Evolutionary conservation across 768 basidiomycete species (phyloP), one percentile per base, ranked within the genome.

Genomic region (Rhizopogon vinicolor): DNA sequence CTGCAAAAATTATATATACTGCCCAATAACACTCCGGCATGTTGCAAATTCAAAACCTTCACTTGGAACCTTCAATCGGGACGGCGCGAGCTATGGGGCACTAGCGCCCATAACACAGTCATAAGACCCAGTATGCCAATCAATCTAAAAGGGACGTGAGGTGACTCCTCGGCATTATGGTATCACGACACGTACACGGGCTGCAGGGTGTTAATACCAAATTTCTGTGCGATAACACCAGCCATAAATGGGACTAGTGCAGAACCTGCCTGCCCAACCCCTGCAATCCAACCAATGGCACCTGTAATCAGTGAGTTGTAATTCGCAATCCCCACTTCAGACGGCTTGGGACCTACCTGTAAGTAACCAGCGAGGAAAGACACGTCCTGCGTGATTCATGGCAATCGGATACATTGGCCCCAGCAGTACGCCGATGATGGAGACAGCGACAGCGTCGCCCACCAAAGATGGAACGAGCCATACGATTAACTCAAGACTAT

Each of bases 181-280:
- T 33, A 35, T 10, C 5, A 29, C 31, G 6, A 28, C 31, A 61
- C 68, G 53, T 54, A 69, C 68, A 70, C 16, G 12, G 68, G 68
- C 58, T 78, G 78, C 55, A 81, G 54, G 10, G 68, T 64, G 13
- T 59, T 60, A 37, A 82, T 82, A 0, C 79, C 88, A 40, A 82
- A 79, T 56, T 75, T 82, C 25, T 76, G 75, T 6, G 89, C 80
- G 25, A 91, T 77, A 2, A 83, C 78, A 22, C 89, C 88, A 1
- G 86, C 86, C 57, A 89, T 76, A 61, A 91, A 89, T 0, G 90
- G 89, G 5, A 91, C 63, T 7, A 87, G 58, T 0, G 89, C 89
- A 41, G 83, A 83, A 16, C 89, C 89, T 3, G 86, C 82, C 63
- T 86, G 84, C 0, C 89, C 88, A 33, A 83, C 78, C 4, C 81